Conservation (phyloP, 192 early-diverging fungal genomes). For the Linderina pennispora region DNA sequence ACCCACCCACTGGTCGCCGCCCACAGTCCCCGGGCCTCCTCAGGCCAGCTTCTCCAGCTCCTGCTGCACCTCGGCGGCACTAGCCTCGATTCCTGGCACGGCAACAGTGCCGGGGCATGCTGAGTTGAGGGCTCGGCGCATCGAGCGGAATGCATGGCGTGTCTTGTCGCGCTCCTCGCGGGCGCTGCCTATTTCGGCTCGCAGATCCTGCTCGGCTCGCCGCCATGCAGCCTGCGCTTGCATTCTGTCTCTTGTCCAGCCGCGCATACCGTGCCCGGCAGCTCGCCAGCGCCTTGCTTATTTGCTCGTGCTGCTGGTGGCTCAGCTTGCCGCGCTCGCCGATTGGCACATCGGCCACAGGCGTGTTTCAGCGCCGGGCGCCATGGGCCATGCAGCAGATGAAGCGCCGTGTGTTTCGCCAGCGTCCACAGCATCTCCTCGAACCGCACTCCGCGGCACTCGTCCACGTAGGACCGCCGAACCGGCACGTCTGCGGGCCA, state of each 20-base stretch:
- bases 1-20: constrained; percentile 22
- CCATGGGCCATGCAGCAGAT: background rate
- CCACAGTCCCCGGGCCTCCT: constrained; percentile 26
- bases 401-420: constrained; percentile 3
- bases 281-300: background rate
- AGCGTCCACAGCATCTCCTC: constrained; percentile 35
- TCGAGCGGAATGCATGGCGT: constrained; percentile 3
- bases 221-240: constrained; percentile 24
- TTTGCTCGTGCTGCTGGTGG: background rate
- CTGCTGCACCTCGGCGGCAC: constrained; percentile 6
- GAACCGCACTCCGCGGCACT: constrained; percentile 36
- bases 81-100: constrained; percentile 18
- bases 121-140: no score
- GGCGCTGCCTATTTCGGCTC: background rate
- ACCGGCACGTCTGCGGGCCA: constrained; percentile 37
- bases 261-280: constrained; percentile 23
- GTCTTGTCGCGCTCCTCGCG: background rate
- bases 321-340: no score
- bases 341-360: background rate
- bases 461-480: constrained; percentile 40
- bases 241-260: constrained; percentile 26
- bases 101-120: no score
- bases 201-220: constrained; percentile 1
- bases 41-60: constrained; percentile 6
- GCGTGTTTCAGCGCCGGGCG: background rate